A percentile compares a stretch with the other conserved stretches of the same genome.
phyloP scores from a whole-genome alignment of 129 eudicot species.

The Daucus carota region DNA sequence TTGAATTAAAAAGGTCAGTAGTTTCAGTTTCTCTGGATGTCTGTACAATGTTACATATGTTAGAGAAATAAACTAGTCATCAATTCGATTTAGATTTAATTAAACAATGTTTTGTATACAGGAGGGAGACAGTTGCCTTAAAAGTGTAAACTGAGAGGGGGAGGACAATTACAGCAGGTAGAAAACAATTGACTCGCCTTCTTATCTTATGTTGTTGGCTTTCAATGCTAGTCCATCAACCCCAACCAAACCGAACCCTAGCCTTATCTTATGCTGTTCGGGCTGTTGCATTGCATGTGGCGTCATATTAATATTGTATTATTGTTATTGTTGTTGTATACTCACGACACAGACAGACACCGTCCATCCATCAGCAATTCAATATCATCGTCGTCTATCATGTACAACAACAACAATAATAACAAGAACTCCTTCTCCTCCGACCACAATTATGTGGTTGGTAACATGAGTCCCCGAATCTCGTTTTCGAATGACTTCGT shows the following conservation, averaged over 20 bases:
- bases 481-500: slow-evolving; percentile 88
- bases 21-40: background rate
- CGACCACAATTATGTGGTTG: slow-evolving; percentile 32
- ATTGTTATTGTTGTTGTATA: no score
- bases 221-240: slow-evolving; percentile 1
- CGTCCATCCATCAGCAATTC: background rate
- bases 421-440: slow-evolving; percentile 38
- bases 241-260: slow-evolving; percentile 6
- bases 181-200: slow-evolving; percentile 1
- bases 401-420: slow-evolving; percentile 14
- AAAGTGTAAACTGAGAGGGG: slow-evolving; percentile 1
- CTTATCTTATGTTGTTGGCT: slow-evolving; percentile 11
- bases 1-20: background rate
- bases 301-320: background rate
- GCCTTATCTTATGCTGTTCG: slow-evolving; percentile 9
- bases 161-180: slow-evolving; percentile 3
- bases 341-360: background rate
- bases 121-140: background rate
- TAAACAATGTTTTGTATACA: background rate
- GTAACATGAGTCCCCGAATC: slow-evolving; percentile 60
- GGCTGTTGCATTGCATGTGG: slow-evolving; percentile 4
- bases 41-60: background rate
- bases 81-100: background rate
- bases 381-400: background rate
- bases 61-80: background rate